These are phyloP conservation scores for Sclerospora graminicola DNA, from an alignment of 352 stramenopile species.

Conservation along the genomic window DNA sequence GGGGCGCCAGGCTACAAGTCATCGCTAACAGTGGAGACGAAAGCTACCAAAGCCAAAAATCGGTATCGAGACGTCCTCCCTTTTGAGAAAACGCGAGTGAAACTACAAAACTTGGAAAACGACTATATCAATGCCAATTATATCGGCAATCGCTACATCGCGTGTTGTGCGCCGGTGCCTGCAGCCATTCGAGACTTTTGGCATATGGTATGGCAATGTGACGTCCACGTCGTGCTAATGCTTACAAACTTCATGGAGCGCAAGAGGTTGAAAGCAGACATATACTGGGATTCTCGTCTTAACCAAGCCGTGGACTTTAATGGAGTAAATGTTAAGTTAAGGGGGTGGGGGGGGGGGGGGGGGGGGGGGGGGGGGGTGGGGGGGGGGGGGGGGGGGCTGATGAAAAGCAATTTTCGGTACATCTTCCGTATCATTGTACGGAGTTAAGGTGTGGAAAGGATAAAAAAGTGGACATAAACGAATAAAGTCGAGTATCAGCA, in stretches of 20 bases:
- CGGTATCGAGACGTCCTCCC: slow-evolving; percentile 70
- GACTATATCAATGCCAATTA: slow-evolving; percentile 77
- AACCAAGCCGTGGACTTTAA: no score
- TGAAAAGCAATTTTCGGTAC: no score
- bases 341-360: no score
- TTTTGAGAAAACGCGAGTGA: slow-evolving; percentile 59
- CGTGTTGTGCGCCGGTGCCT: slow-evolving; percentile 60
- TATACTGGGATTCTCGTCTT: no score
- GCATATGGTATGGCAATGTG: slow-evolving; percentile 70
- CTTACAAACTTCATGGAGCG: slow-evolving; percentile 83
- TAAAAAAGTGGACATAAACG: no score
- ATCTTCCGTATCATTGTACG: no score
- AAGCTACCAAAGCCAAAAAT: slow-evolving; percentile 62
- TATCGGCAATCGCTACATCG: slow-evolving; percentile 55
- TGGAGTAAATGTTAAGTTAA: no score
- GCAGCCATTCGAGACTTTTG: slow-evolving; percentile 66
- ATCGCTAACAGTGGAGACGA: slow-evolving; percentile 50
- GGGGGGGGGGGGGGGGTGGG: no score
- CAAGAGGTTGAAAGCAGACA: no score
- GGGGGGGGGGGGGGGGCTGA: no score
- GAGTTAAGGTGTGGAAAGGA: no score
- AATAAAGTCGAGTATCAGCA: no score
- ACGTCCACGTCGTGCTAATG: slow-evolving; percentile 81
- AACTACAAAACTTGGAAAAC: slow-evolving; percentile 20
- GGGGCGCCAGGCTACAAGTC: slow-evolving; percentile 38